Conservation (phyloP, 768 basidiomycete species). For the Pleurotus giganteus region DNA sequence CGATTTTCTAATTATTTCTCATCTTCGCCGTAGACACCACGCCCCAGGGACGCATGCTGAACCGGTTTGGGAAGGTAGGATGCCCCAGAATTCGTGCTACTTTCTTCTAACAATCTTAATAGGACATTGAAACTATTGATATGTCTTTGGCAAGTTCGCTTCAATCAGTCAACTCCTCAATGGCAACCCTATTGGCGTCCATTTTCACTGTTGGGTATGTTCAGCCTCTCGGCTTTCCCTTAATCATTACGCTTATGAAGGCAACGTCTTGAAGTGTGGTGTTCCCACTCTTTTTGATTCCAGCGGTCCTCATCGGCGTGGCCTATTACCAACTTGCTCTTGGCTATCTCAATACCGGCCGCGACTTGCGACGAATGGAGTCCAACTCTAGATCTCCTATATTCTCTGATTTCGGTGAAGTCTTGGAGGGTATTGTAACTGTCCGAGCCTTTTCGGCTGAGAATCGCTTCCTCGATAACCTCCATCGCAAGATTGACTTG, state of each 20-base stretch:
- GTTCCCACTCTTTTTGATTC: slow-evolving; percentile 82
- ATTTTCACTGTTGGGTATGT: slow-evolving; percentile 69
- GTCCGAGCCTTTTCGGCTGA: slow-evolving; percentile 90
- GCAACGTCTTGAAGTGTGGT: slow-evolving; percentile 44
- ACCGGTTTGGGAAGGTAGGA: slow-evolving; percentile 71
- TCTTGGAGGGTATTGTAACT: slow-evolving; percentile 81
- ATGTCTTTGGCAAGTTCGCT: slow-evolving; percentile 63
- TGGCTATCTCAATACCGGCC: slow-evolving; percentile 75
- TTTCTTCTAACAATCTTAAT: not conserved
- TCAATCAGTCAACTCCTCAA: slow-evolving; percentile 73
- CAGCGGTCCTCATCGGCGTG: slow-evolving; percentile 70
- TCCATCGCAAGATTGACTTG: slow-evolving; percentile 71
- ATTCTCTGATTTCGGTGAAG: slow-evolving; percentile 78
- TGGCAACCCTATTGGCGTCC: slow-evolving; percentile 76
- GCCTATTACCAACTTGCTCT: slow-evolving; percentile 69
- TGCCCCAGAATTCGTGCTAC: not conserved
- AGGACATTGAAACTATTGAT: slow-evolving; percentile 89
- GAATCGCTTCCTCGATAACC: slow-evolving; percentile 66
- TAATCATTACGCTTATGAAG: slow-evolving; percentile 7
- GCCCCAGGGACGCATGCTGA: slow-evolving; percentile 83
- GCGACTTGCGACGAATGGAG: slow-evolving; percentile 88
- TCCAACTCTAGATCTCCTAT: slow-evolving; percentile 85
- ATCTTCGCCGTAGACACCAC: slow-evolving; percentile 48
- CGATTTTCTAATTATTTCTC: not conserved
- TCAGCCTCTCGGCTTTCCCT: not conserved